Percentiles rank a stretch among this genome's conserved stretches.
phyloP scores from a whole-genome alignment of 768 basidiomycete species.

The Boletus reticuloceps region DNA sequence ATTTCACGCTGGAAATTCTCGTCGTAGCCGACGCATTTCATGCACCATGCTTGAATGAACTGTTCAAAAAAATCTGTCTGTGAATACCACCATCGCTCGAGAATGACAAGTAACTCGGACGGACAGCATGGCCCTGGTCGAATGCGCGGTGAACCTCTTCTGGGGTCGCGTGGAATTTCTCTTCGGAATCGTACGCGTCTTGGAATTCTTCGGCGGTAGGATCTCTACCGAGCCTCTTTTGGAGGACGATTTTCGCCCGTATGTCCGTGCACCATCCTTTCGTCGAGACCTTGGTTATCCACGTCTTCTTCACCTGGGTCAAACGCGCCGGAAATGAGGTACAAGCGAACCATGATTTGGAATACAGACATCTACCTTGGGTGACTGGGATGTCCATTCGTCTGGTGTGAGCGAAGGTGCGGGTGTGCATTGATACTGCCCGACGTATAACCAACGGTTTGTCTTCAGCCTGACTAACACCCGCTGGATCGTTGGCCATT shows the following conservation, averaged over 20 bases:
- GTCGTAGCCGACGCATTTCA: slow-evolving; percentile 22
- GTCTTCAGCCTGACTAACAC: slow-evolving; percentile 10
- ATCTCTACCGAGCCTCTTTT: slow-evolving; percentile 11
- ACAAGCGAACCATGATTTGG: not conserved
- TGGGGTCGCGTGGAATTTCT: slow-evolving; percentile 12
- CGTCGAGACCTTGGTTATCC: slow-evolving; percentile 14
- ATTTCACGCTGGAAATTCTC: slow-evolving; percentile 19
- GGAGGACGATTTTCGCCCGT: slow-evolving; percentile 17
- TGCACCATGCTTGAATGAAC: slow-evolving; percentile 15
- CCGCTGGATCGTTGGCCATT: slow-evolving; percentile 1
- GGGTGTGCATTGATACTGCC: slow-evolving; percentile 17
- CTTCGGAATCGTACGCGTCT: not conserved
- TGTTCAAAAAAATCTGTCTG: not conserved
- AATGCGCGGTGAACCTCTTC: slow-evolving; percentile 16
- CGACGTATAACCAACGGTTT: slow-evolving; percentile 17
- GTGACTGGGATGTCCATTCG: slow-evolving; percentile 17
- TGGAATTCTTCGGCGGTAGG: slow-evolving; percentile 9
- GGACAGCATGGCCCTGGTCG: slow-evolving; percentile 11
- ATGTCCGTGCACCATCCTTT: slow-evolving; percentile 10
- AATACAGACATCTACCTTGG: not conserved
- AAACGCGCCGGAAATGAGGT: not conserved
- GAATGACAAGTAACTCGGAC: not conserved
- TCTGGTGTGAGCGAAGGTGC: slow-evolving; percentile 7
- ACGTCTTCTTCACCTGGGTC: slow-evolving; percentile 18
- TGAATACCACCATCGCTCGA: not conserved